These are phyloP conservation scores for Phytophthora fragariae DNA, from an alignment of 352 stramenopile species.

Conservation along the genomic window DNA sequence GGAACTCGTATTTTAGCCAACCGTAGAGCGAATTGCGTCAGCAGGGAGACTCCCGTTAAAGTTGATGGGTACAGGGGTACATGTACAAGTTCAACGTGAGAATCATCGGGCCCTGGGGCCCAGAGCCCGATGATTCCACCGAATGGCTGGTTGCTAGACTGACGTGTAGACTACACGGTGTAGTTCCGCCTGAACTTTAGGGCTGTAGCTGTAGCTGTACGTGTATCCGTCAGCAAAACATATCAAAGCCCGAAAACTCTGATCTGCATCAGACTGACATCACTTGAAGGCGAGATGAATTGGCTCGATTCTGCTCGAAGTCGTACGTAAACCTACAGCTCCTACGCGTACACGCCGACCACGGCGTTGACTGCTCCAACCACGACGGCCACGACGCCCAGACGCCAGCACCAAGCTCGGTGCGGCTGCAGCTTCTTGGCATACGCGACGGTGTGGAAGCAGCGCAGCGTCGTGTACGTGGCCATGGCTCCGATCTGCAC, in stretches of 20 bases:
- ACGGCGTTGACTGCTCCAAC: slow-evolving; percentile 52
- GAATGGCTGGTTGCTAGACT: slow-evolving; percentile 21
- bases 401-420: slow-evolving; percentile 46
- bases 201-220: background rate
- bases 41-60: slow-evolving; percentile 14
- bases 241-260: background rate
- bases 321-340: background rate
- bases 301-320: slow-evolving; percentile 7
- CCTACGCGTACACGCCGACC: slow-evolving; percentile 47
- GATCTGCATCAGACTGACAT: slow-evolving; percentile 4
- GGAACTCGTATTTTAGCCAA: slow-evolving; percentile 34
- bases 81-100: slow-evolving; percentile 11
- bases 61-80: slow-evolving; percentile 10
- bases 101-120: too few species aligned
- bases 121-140: background rate
- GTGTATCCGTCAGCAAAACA: slow-evolving; percentile 2
- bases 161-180: background rate
- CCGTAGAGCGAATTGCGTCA: slow-evolving; percentile 12
- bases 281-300: slow-evolving; percentile 12
- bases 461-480: slow-evolving; percentile 53
- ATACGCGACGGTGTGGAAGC: slow-evolving; percentile 57
- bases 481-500: slow-evolving; percentile 51
- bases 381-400: slow-evolving; percentile 50
- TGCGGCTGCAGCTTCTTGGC: slow-evolving; percentile 56
- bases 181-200: slow-evolving; percentile 6